Evolutionary conservation across 1,284 basidiomycete species (phyloP), one percentile per base, ranked within the genome.

Genomic region (Boletus chippewaensis): DNA sequence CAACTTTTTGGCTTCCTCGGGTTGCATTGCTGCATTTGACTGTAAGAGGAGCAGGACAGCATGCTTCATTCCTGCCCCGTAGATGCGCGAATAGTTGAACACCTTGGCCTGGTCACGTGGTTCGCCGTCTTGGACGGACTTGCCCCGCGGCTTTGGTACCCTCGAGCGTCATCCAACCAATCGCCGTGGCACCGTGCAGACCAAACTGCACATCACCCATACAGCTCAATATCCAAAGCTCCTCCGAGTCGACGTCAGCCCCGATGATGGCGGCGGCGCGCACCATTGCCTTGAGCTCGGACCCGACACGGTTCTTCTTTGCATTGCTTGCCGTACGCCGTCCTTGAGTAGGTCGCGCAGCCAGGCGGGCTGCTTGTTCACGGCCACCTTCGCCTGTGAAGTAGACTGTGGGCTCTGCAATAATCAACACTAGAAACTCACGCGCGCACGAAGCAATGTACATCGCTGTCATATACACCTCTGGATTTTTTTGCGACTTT

Each of bases 101-200:
- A 99, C 92, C 67, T 99, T 99, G 43, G 96, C 96, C 61, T 93
- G 87, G 64, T 99, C 91, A 38, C 96, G 82, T 40, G 91, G 53
- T 73, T 83, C 6, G 95, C 96, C 8, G 95, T 97, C 73, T 97
- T 98, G 24, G 94, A 97, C n/a, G n/a, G n/a, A n/a, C n/a, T n/a
- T n/a, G n/a, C 5, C 94, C 95, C 0, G 88, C 87, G 0, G 86
- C 79, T 70, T 99, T 99, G n/a, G 95, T 97, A 1, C 96, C 96
- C 69, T 99, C 96, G 24, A 99, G 80, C 11, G 95, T 99, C 95
- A 99, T 99, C 96, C 95, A 99, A 0, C 95, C 96, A 41, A 99
- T 86, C 1, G 95, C 94, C 1, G 95, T 97, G 3, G 94, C 93
- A 15, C 96, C 95, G 61, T 99, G 95, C 52, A 97, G 71, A 8